These are phyloP conservation scores for Carex myosuroides DNA, from an alignment of 176 grass and related monocot species.

Conservation along the genomic window DNA sequence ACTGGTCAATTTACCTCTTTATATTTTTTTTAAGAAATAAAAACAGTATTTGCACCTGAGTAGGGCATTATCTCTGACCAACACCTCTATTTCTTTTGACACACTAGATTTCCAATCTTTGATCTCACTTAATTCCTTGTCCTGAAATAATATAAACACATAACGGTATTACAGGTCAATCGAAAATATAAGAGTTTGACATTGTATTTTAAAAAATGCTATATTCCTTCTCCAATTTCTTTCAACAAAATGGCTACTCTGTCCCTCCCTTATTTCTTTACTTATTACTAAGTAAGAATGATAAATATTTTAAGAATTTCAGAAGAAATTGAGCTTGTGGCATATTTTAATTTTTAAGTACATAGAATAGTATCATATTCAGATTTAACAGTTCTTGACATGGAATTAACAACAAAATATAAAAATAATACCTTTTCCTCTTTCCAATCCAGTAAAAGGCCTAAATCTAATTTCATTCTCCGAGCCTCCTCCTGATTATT, in stretches of 20 bases:
- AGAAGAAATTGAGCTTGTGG: not conserved
- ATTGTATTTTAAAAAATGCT: not conserved
- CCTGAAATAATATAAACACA: constrained; percentile 30
- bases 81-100: constrained; percentile 48
- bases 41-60: constrained; percentile 36
- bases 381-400: not conserved
- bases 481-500: constrained; percentile 21
- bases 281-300: not conserved
- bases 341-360: not conserved
- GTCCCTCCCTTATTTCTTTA: not conserved
- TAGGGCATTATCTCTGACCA: constrained; percentile 49
- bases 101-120: constrained; percentile 46
- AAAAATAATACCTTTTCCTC: constrained; percentile 9
- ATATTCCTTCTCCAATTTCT: not conserved
- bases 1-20: not conserved
- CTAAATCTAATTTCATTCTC: constrained; percentile 15
- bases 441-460: constrained; percentile 9
- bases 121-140: constrained; percentile 45
- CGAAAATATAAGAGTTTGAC: not conserved
- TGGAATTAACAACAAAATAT: not conserved
- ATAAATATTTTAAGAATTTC: not conserved
- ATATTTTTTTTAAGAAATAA: not conserved
- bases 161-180: not conserved
- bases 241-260: not conserved
- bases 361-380: not conserved